Percentiles rank a stretch among this genome's conserved stretches.
Conservation (phyloP, 176 grass and related monocot species). For the Triticum dicoccoides region DNA sequence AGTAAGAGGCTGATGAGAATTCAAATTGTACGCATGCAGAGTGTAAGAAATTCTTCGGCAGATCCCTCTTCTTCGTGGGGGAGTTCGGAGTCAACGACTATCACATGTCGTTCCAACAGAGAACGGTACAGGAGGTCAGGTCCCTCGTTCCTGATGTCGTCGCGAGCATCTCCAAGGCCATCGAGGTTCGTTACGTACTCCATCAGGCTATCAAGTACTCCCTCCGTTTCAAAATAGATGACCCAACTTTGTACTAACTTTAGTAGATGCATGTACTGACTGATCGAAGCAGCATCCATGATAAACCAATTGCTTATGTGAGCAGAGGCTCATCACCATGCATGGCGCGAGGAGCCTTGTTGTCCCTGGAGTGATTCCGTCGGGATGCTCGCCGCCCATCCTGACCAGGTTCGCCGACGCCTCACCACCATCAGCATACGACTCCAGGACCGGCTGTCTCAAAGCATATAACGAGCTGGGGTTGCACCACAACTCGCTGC, state of each 20-base stretch:
- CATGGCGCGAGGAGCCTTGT: too few relatives aligned
- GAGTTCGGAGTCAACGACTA: conserved; percentile 39
- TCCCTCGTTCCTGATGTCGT: not conserved
- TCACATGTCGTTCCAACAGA: not conserved
- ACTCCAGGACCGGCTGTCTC: too few relatives aligned
- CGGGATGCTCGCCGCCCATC: too few relatives aligned
- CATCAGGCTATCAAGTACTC: not conserved
- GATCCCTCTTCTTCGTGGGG: conserved; percentile 23
- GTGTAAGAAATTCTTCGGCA: conserved; percentile 12
- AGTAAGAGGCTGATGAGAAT: not conserved
- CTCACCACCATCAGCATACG: too few relatives aligned
- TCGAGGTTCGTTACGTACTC: conserved; percentile 34
- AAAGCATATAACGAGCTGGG: too few relatives aligned
- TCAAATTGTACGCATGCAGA: not conserved
- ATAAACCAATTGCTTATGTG: too few relatives aligned
- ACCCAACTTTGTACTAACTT: too few relatives aligned
- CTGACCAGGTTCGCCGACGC: too few relatives aligned
- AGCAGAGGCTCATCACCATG: too few relatives aligned
- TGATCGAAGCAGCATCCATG: not conserved
- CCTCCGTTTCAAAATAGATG: too few relatives aligned
- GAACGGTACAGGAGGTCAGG: conserved; percentile 9
- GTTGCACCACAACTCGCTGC: too few relatives aligned
- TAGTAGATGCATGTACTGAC: not conserved
- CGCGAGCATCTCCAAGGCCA: conserved; percentile 24
- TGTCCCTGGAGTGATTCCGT: too few relatives aligned